phyloP scores from a whole-genome alignment of 2,329 filamentous ascomycete genomes.

The Verticillium isaacii region DNA sequence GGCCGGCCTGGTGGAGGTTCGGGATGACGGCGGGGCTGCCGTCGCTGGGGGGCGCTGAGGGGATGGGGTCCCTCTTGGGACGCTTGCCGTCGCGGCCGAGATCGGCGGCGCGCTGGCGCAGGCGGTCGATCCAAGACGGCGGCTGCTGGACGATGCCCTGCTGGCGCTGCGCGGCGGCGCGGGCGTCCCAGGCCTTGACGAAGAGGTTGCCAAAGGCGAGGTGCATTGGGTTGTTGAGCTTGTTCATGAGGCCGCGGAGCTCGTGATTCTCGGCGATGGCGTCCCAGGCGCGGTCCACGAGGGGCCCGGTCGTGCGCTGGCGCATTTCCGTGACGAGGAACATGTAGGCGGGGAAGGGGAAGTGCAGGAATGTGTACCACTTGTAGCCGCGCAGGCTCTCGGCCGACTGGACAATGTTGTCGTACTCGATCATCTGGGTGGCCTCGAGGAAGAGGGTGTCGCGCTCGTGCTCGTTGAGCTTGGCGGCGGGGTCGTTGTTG shows the following conservation, averaged over 20 bases:
- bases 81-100: constrained; percentile 15
- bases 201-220: constrained; percentile 53
- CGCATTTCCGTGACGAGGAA: constrained; percentile 54
- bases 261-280: constrained; percentile 52
- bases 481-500: constrained; percentile 25
- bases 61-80: constrained; percentile 3
- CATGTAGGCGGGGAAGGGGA: constrained; percentile 58
- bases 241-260: constrained; percentile 41
- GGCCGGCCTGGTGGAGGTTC: not conserved
- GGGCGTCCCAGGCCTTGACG: constrained; percentile 58
- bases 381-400: constrained; percentile 46
- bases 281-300: constrained; percentile 55
- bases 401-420: constrained; percentile 49
- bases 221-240: constrained; percentile 52
- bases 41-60: not conserved
- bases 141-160: constrained; percentile 35
- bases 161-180: constrained; percentile 40
- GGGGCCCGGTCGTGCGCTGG: constrained; percentile 44
- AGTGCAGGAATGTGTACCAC: constrained; percentile 57
- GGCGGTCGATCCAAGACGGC: constrained; percentile 41
- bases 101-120: constrained; percentile 39
- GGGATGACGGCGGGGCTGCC: not conserved
- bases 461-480: constrained; percentile 40
- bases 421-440: constrained; percentile 54
- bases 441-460: constrained; percentile 50